Base-by-base conservation (phyloP, 768 basidiomycete species). In the Leccinum disarticulatum region DNA sequence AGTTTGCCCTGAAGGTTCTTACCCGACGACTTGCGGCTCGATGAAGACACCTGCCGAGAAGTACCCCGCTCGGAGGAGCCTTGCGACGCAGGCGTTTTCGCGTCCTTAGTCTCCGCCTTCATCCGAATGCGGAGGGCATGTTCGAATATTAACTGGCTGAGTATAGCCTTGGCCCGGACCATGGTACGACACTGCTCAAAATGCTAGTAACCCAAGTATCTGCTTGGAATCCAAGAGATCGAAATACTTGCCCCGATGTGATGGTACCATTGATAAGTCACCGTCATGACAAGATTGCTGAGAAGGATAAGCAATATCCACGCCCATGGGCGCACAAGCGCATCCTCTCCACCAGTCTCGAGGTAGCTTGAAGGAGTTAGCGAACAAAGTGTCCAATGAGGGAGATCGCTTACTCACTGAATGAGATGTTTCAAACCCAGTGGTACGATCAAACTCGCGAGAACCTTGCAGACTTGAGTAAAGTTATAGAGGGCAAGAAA, bases 121-220 rank as follows among this genome's bases (percentile, higher is more conserved):
- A 54, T 19, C 19, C 56, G 56, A 3, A 57, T 54, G 27, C 50
- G 56, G 33, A 57, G 51, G n/a, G 50, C 56, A 10, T 57, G 56
- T 15, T 54, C 35, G 11, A 57, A 54, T 57, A 57, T 57, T 19
- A 57, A 35, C 19, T 57, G 56, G 17, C 33, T 38, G n/a, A 57
- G 50, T 28, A 57, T 53, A 22, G 50, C 56, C 27, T 57, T 52
- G 14, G 27, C 14, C 51, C 56, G 35, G n/a, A 57, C 56, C 56
- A 57, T 54, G 8, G 35, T 38, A 13, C 56, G 56, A 15, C 50
- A 53, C 56, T 57, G 15, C 8, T 19, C 27, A 8, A 11, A 57
- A 38, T 17, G n/a, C 27, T 14, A 54, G 50, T 14, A n/a, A 4
- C 27, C 49, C 8, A 14, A 27, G 30, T 8, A 7, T 15, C 30